Percentiles rank a stretch among this genome's conserved stretches.
Conservation (phyloP, 805 yeast genomes). For the Wickerhamomyces queroliae region DNA sequence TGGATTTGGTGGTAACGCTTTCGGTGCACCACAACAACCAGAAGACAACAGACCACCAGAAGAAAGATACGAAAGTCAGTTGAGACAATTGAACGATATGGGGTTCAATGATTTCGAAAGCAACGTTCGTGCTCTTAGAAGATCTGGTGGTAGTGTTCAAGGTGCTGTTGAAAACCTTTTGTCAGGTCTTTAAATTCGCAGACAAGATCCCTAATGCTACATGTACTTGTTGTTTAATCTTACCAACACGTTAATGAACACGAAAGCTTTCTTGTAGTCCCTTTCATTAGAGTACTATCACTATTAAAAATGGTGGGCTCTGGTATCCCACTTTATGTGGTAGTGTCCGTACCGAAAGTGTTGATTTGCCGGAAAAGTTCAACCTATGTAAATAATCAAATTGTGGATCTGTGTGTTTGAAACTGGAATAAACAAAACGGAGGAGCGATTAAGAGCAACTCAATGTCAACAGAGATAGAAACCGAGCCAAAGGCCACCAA, state of each 20-base stretch:
- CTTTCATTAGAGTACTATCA: neutral
- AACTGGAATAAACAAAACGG: too few species aligned
- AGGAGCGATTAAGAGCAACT: neutral
- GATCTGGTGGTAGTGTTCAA: slow-evolving; percentile 96
- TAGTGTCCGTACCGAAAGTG: neutral
- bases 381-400: neutral
- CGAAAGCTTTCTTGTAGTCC: neutral
- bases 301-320: too few species aligned
- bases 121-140: slow-evolving; percentile 85
- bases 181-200: slow-evolving; percentile 34
- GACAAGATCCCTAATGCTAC: neutral
- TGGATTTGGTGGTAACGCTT: slow-evolving; percentile 5
- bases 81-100: slow-evolving; percentile 74
- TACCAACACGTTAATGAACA: neutral
- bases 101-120: slow-evolving; percentile 90
- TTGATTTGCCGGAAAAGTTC: neutral
- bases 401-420: too few species aligned
- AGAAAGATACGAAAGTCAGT: slow-evolving; percentile 65
- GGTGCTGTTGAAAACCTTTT: slow-evolving; percentile 90
- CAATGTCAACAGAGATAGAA: neutral
- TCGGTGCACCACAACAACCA: slow-evolving; percentile 13
- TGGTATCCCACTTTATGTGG: neutral
- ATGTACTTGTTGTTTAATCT: too few species aligned
- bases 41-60: slow-evolving; percentile 71
- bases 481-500: neutral